Conservation (phyloP, 169 alveolate genomes). For the Theileria annulata region DNA sequence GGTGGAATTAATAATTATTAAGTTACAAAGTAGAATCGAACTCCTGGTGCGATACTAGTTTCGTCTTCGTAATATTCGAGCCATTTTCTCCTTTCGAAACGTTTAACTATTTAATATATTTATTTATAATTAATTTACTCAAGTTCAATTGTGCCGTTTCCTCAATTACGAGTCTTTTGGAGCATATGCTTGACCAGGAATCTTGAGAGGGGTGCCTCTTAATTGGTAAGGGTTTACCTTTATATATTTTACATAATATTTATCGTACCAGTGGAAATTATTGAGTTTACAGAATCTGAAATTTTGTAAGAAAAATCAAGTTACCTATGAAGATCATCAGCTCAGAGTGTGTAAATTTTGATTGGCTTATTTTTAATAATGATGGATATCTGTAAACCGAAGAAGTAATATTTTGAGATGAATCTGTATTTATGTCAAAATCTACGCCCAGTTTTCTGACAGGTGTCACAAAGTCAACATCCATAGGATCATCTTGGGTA, state of each 20-base stretch:
- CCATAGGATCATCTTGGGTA: background rate
- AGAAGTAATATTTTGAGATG: conserved; percentile 8
- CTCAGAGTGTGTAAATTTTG: conserved; percentile 26
- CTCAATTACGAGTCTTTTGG: conserved; percentile 4
- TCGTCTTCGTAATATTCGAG: background rate
- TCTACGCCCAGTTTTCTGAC: background rate
- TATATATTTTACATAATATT: background rate
- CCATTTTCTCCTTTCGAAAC: conserved; percentile 37
- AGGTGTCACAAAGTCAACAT: conserved; percentile 18
- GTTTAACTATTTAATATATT: conserved; percentile 18
- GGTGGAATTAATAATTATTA: background rate
- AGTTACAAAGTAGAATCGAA: conserved; percentile 48
- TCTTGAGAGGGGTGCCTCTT: conserved; percentile 1
- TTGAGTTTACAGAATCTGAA: conserved; percentile 17
- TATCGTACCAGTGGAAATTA: conserved; percentile 12
- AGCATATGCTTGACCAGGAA: conserved; percentile 42
- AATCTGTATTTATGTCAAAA: background rate
- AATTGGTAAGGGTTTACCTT: conserved; percentile 15
- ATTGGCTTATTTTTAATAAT: background rate
- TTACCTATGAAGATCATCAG: conserved; percentile 20
- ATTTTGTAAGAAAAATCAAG: background rate
- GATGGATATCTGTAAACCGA: conserved; percentile 1
- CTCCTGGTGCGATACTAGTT: conserved; percentile 32
- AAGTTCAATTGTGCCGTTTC: conserved; percentile 8
- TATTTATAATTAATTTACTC: conserved; percentile 14